Conservation (phyloP, 108 stramenopile species). For the Pseudonitzschia pungens region DNA sequence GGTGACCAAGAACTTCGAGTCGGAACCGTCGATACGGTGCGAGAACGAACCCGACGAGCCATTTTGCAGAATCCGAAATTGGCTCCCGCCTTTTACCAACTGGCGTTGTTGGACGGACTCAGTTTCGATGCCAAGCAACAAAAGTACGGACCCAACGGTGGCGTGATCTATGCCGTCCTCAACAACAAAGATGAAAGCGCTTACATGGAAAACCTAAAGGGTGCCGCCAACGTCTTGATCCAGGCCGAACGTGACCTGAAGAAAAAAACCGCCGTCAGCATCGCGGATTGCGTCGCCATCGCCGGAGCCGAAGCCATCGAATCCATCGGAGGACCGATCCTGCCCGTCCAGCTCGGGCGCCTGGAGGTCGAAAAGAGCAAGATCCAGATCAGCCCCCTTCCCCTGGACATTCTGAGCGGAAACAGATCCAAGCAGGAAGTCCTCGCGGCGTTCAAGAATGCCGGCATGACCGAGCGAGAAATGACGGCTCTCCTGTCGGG, state of each 20-base stretch:
- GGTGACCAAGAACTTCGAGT: slow-evolving; percentile 88
- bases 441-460: slow-evolving; percentile 47
- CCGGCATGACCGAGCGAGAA: slow-evolving; percentile 85
- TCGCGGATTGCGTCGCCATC: slow-evolving; percentile 81
- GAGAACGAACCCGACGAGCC: slow-evolving; percentile 70
- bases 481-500: slow-evolving; percentile 82
- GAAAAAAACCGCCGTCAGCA: slow-evolving; percentile 72
- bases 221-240: slow-evolving; percentile 55
- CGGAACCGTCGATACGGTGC: slow-evolving; percentile 75
- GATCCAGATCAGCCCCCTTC: slow-evolving; percentile 37
- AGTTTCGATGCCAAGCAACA: slow-evolving; percentile 58
- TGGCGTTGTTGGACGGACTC: slow-evolving; percentile 71
- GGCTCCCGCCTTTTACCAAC: slow-evolving; percentile 71
- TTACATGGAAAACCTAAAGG: slow-evolving; percentile 52
- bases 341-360: slow-evolving; percentile 76
- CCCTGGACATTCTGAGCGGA: slow-evolving; percentile 65
- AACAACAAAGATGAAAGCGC: slow-evolving; percentile 25
- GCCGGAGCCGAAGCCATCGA: slow-evolving; percentile 78
- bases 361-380: slow-evolving; percentile 49
- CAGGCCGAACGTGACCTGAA: slow-evolving; percentile 69
- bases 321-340: slow-evolving; percentile 77
- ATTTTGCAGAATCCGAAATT: slow-evolving; percentile 75
- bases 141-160: slow-evolving; percentile 78
- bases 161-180: slow-evolving; percentile 61
- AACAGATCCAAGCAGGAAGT: slow-evolving; percentile 46